phyloP scores from a whole-genome alignment of 2,329 filamentous ascomycete species.

The Phialocephala sp. region DNA sequence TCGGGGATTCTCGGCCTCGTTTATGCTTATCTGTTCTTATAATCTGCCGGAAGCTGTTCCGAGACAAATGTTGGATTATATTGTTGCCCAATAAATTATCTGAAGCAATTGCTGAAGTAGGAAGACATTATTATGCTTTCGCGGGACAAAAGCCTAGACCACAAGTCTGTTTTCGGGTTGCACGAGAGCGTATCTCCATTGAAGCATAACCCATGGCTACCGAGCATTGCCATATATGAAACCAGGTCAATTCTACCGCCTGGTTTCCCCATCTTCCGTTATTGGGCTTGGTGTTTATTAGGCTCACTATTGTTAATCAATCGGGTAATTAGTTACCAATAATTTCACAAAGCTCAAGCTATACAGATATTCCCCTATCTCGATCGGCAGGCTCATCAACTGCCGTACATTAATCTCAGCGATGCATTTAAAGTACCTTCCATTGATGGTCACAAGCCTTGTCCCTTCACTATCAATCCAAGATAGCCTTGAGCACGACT shows the following conservation, averaged over 20 bases:
- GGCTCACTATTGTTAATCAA: background rate
- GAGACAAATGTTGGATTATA: background rate
- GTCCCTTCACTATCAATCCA: background rate
- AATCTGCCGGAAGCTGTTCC: background rate
- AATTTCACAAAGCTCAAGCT: background rate
- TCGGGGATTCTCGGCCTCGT: background rate
- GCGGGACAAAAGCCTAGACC: conserved; percentile 1
- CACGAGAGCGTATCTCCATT: background rate
- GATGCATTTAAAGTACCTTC: background rate
- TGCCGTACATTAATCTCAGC: conserved; percentile 1
- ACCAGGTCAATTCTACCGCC: conserved; percentile 1
- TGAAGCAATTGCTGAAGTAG: background rate
- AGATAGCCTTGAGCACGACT: background rate
- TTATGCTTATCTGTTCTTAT: background rate
- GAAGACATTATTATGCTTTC: background rate
- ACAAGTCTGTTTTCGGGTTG: background rate
- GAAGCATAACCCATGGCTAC: background rate
- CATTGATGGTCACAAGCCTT: background rate
- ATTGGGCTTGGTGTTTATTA: background rate
- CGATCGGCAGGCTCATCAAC: background rate
- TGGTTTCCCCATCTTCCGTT: conserved; percentile 1
- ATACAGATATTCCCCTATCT: conserved; percentile 1
- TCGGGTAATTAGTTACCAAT: conserved; percentile 1
- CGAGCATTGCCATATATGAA: conserved; percentile 1
- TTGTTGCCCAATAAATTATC: background rate